These are phyloP conservation scores for Diplodia intermedia DNA, from an alignment of 2,329 filamentous ascomycete species.

Conservation along the genomic window DNA sequence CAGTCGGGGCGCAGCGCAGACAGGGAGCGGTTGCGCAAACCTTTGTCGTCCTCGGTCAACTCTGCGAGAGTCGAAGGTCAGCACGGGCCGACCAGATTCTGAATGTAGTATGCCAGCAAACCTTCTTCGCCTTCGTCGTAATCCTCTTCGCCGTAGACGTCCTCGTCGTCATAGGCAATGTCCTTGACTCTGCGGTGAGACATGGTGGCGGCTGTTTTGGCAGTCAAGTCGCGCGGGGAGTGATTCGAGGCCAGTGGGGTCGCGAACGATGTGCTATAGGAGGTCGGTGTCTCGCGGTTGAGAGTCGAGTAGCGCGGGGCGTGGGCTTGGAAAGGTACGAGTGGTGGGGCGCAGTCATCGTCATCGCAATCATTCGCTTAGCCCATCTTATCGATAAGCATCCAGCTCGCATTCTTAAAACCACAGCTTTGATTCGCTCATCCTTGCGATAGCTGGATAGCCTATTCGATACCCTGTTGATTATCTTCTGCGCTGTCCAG, in stretches of 20 bases:
- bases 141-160: slow-evolving; percentile 83
- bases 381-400: slow-evolving; percentile 1
- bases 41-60: slow-evolving; percentile 50
- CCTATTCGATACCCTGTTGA: no score
- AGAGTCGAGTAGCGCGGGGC: slow-evolving; percentile 3
- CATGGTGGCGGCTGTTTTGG: slow-evolving; percentile 11
- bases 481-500: no score
- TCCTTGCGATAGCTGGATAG: background rate
- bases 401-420: no score
- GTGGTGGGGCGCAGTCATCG: slow-evolving; percentile 23
- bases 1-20: slow-evolving; percentile 10
- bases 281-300: background rate
- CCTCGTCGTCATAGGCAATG: slow-evolving; percentile 65
- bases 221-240: background rate
- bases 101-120: slow-evolving; percentile 67
- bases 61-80: slow-evolving; percentile 34
- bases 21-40: slow-evolving; percentile 33
- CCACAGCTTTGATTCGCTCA: background rate
- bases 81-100: slow-evolving; percentile 9
- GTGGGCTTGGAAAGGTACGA: background rate
- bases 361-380: slow-evolving; percentile 16
- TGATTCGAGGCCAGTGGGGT: background rate
- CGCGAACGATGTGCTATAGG: background rate
- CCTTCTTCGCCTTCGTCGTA: slow-evolving; percentile 79
- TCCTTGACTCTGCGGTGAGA: slow-evolving; percentile 32